Evolutionary conservation across 202 grass and related monocot species (phyloP), one percentile per base, ranked within the genome.

Genomic region (Sporobolus alterniflorus): DNA sequence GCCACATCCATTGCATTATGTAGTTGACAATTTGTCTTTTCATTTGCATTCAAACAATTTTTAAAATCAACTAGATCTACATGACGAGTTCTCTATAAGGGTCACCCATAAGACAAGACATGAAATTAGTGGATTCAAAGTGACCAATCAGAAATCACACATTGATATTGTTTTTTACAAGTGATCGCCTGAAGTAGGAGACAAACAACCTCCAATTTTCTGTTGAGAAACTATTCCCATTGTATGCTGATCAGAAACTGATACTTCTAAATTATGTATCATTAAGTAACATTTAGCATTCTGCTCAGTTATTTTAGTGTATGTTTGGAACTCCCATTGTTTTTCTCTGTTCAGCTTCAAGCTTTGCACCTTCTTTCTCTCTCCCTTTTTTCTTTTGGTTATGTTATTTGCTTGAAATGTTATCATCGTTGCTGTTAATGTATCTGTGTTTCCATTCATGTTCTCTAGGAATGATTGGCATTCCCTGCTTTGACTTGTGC

Each of bases 401-500:
- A 73, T 74, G 50, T 6, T 61, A 69, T 67, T 82, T 65, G 39
- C 44, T 76, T 55, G 3, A 74, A 54, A 13, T 15, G 73, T 79
- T 26, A 32, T 41, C 20, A 44, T 62, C 42, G 1, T 56, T 69
- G 39, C 21, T 36, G 26, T 83, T 69, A 24, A 62, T 62, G 2
- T 69, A 21, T 56, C 4, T 68, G 82, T 11, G 18, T 54, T 54
- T 25, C 4, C 79, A 22, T 32, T 34, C 28, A 29, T 69, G 12
- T n/a, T 75, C 64, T 67, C 9, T 25, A 70, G 0, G 0, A 44
- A 84, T 36, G 49, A 69, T 70, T 74, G 20, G 40, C 65, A 71
- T 74, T 89, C 24, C 33, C 32, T 14, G 40, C 40, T 83, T 86
- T 52, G 78, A 64, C 33, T 32, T 83, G 78, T 89, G 69, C 91